Evolutionary conservation across 495 filamentous ascomycete species (phyloP), one percentile per base, ranked within the genome.

Genomic region (Collariella sp.): DNA sequence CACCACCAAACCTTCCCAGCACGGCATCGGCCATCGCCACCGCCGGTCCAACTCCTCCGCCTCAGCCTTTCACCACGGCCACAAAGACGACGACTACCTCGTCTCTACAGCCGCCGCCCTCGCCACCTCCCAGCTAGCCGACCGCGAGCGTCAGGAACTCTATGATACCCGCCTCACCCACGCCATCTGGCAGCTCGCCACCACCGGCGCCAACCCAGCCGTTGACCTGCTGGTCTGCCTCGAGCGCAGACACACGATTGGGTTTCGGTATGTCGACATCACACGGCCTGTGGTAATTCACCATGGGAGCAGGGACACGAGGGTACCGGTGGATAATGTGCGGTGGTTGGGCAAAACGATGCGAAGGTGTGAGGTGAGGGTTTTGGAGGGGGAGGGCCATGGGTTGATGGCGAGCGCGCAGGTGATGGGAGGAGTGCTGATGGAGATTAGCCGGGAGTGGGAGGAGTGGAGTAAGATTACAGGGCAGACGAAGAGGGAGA

Each of bases 191-290:
- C 86, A 91, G 45, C 78, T 91, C n/a, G 88, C 94, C 9, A 96
- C 91, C 0, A 84, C 84, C 2, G 84, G 89, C 49, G 90, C 91
- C 16, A 97, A 99, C 66, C 94, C 93, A 1, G 90, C 91, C 2
- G 85, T 95, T 12, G 93, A 99, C 68, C 70, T 99, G 10, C 73
- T 99, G 2, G 87, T 95, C 11, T 99, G 93, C 64, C 72, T 99
- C 13, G 93, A 99, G 68, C 83, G 94, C 18, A 81, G 86, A 10
- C 87, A 94, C 59, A 83, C 87, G 0, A 96, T 99, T 60, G 93
- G 93, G 0, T 99, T 99, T 70, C 82, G 91, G 26, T 99, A 99
- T 62, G 90, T 95, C 16, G 93, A 99, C 64, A 96, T 97, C 58
- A 93, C 83, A 0, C 80, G 89, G 9, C 79, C 85, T 0, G 87